A percentile compares a stretch with the other conserved stretches of the same genome.
Evolutionary conservation across 331 rosid species (phyloP).

Genomic region (Rhamnella rubrinervis): DNA sequence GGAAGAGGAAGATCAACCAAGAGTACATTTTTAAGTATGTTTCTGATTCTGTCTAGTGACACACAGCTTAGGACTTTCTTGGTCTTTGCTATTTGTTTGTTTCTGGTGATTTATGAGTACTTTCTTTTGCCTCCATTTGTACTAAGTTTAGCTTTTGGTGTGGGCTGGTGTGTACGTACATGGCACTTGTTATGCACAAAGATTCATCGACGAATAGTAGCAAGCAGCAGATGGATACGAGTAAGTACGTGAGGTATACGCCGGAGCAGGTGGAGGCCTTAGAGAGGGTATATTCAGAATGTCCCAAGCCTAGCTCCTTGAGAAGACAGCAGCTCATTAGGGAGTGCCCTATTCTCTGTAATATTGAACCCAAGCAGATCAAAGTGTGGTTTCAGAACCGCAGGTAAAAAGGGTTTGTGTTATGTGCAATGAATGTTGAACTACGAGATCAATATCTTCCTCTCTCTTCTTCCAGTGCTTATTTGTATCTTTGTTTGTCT

Average conservation of each 20-base stretch:
- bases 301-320: slow-evolving; percentile 90
- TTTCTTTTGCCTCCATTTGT: background rate
- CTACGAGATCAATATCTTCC: no score
- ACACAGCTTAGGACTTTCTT: slow-evolving; percentile 1
- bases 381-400: slow-evolving; percentile 99
- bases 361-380: slow-evolving; percentile 96
- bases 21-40: background rate
- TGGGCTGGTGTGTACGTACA: slow-evolving; percentile 12
- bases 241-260: slow-evolving; percentile 90
- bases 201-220: slow-evolving; percentile 41
- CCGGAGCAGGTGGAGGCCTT: slow-evolving; percentile 96
- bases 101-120: background rate
- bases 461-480: background rate
- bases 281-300: slow-evolving; percentile 90
- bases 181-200: slow-evolving; percentile 78
- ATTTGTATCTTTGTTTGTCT: background rate
- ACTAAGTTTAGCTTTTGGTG: background rate
- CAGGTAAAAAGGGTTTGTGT: slow-evolving; percentile 44
- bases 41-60: background rate
- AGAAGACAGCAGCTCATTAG: slow-evolving; percentile 92
- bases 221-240: slow-evolving; percentile 62
- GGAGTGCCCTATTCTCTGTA: slow-evolving; percentile 83
- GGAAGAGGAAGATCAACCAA: slow-evolving; percentile 6
- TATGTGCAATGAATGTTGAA: background rate
- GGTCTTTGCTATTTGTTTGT: background rate